Conservation (phyloP, 2,329 filamentous ascomycete genomes). For the Sporothrix globosa region DNA sequence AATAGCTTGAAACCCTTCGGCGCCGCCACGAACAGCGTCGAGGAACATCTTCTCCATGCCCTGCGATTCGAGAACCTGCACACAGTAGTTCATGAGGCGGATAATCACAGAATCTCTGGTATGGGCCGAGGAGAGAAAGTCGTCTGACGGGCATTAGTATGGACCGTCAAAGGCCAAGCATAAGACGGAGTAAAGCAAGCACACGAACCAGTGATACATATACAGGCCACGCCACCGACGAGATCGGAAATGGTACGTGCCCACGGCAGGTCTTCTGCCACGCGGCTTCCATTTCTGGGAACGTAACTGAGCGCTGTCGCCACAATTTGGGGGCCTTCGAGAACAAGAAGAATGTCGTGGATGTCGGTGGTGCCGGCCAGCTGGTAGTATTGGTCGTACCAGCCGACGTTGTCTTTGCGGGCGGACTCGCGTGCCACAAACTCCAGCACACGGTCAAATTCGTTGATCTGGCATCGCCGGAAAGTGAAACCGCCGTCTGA, state of each 20-base stretch:
- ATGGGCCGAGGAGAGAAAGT: slow-evolving; percentile 49
- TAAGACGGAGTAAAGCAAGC: background rate
- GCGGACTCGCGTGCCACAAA: slow-evolving; percentile 55
- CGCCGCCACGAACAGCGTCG: slow-evolving; percentile 57
- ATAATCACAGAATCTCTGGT: slow-evolving; percentile 56
- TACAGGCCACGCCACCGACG: slow-evolving; percentile 63
- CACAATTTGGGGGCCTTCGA: slow-evolving; percentile 54
- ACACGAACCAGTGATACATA: slow-evolving; percentile 59
- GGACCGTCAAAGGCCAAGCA: background rate
- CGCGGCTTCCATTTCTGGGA: slow-evolving; percentile 51
- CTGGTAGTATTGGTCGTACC: slow-evolving; percentile 63
- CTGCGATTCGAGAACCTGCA: slow-evolving; percentile 51
- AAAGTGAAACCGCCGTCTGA: slow-evolving; percentile 50
- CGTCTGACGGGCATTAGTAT: slow-evolving; percentile 43
- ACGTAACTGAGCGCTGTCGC: slow-evolving; percentile 60
- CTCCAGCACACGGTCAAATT: slow-evolving; percentile 53
- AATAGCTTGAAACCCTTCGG: slow-evolving; percentile 55
- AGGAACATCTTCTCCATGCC: slow-evolving; percentile 60
- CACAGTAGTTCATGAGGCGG: slow-evolving; percentile 58
- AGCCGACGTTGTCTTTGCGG: slow-evolving; percentile 55
- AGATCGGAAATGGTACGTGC: slow-evolving; percentile 53
- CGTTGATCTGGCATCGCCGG: slow-evolving; percentile 50
- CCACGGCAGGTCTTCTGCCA: slow-evolving; percentile 60
- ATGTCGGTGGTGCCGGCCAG: slow-evolving; percentile 54
- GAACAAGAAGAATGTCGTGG: slow-evolving; percentile 58